Evolutionary conservation across 2,329 filamentous ascomycete species (phyloP).

Genomic region (Xylaria multiplex): DNA sequence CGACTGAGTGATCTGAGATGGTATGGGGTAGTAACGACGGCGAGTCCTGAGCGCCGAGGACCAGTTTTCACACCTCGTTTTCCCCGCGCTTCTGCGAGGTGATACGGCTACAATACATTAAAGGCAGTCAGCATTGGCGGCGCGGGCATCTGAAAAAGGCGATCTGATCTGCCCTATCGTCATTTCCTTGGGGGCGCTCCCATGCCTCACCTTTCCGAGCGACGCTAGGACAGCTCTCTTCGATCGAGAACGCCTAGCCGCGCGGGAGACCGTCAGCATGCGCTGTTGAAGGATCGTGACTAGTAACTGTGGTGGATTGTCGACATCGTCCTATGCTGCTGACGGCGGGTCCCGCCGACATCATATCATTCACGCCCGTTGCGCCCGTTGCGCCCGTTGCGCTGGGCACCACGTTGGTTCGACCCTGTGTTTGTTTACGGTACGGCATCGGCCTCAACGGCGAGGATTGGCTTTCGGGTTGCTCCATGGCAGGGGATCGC

Average conservation of each 20-base stretch:
- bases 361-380: background rate
- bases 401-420: background rate
- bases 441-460: too few relatives aligned
- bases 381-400: background rate
- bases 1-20: background rate
- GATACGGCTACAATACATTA: too few relatives aligned
- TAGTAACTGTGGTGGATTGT: background rate
- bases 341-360: constrained; percentile 13
- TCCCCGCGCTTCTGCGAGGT: too few relatives aligned
- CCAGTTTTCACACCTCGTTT: background rate
- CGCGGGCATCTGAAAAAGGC: background rate
- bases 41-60: background rate
- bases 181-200: background rate
- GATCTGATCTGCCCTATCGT: background rate
- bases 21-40: background rate
- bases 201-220: background rate
- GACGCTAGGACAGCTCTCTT: background rate
- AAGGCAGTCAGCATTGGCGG: background rate
- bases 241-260: background rate
- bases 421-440: too few relatives aligned
- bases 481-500: too few relatives aligned
- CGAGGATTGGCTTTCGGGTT: too few relatives aligned
- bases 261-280: background rate
- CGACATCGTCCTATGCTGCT: background rate
- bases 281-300: background rate